These are phyloP conservation scores for Ettlia oleoabundans DNA, from an alignment of 139 green algal genomes.

Conservation along the genomic window DNA sequence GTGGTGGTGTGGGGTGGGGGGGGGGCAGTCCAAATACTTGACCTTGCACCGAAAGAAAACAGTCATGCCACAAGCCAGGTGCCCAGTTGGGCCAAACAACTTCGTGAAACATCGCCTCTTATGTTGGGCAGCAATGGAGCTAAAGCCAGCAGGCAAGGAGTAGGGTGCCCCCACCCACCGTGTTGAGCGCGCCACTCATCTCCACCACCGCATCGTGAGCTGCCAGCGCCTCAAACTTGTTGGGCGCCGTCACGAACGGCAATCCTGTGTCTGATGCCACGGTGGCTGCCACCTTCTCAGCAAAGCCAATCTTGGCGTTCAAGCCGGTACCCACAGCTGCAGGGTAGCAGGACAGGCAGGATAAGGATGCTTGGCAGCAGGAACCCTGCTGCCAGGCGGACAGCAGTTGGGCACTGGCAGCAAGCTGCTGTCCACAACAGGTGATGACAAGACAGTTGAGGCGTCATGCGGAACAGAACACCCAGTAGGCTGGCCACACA, in stretches of 20 bases:
- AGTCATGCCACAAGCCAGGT: neutral
- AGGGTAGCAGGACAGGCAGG: neutral
- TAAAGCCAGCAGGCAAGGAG: too few relatives aligned
- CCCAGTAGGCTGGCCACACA: too few relatives aligned
- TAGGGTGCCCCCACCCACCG: too few relatives aligned
- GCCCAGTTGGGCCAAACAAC: too few relatives aligned
- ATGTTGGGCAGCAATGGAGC: too few relatives aligned
- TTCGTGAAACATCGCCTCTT: too few relatives aligned
- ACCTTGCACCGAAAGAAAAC: neutral
- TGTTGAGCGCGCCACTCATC: conserved; percentile 88
- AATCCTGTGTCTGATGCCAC: conserved; percentile 86
- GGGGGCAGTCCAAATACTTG: too few relatives aligned
- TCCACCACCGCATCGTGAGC: conserved; percentile 94
- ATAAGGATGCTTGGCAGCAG: too few relatives aligned
- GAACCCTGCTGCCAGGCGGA: neutral
- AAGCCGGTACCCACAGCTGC: conserved; percentile 94
- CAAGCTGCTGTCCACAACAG: too few relatives aligned
- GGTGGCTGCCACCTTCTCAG: conserved; percentile 71
- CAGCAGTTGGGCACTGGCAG: too few relatives aligned
- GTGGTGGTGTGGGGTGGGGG: neutral
- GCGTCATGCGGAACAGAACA: too few relatives aligned
- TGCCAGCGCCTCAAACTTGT: conserved; percentile 98
- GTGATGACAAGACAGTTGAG: too few relatives aligned
- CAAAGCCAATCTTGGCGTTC: conserved; percentile 90
- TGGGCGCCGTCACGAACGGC: conserved; percentile 91